These are phyloP conservation scores for Serendipita indica DNA, from an alignment of 768 basidiomycete genomes.

Conservation along the genomic window DNA sequence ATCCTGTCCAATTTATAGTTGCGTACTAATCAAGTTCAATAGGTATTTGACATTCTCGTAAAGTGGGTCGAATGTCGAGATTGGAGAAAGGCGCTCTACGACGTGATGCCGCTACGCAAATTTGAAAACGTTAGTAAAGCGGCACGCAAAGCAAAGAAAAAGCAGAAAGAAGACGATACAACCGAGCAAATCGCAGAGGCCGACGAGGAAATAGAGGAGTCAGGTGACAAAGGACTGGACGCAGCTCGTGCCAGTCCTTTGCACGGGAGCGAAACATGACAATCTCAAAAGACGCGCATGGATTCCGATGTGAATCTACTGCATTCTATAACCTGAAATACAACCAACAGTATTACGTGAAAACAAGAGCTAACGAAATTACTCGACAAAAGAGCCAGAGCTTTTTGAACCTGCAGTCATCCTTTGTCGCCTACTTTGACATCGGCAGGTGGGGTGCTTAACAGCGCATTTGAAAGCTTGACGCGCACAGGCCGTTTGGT, in stretches of 20 bases:
- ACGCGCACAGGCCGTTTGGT: conserved; percentile 1
- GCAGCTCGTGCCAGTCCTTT: too few relatives aligned
- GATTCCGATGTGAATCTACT: too few relatives aligned
- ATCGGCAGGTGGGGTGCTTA: not conserved
- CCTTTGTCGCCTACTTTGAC: conserved; percentile 8
- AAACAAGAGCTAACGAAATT: too few relatives aligned
- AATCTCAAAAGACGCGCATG: too few relatives aligned
- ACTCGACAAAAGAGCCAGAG: too few relatives aligned
- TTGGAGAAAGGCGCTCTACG: conserved; percentile 77
- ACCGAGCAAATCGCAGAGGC: conserved; percentile 9
- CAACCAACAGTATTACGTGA: too few relatives aligned
- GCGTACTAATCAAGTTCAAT: not conserved
- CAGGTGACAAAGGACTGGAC: too few relatives aligned
- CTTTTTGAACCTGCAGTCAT: too few relatives aligned
- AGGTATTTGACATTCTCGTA: conserved; percentile 79
- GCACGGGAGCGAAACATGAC: too few relatives aligned
- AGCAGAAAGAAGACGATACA: conserved; percentile 12
- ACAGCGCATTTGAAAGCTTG: not conserved
- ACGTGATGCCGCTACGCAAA: conserved; percentile 88
- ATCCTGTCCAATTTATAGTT: conserved; percentile 7
- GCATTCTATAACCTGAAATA: too few relatives aligned
- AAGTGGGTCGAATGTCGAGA: conserved; percentile 74
- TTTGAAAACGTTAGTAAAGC: conserved; percentile 38
- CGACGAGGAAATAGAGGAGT: not conserved
- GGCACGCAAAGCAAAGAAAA: conserved; percentile 16